A percentile compares a stretch with the other conserved stretches of the same genome.
phyloP scores from a whole-genome alignment of 805 yeast genomes.

The Metschnikowia continentalis region DNA sequence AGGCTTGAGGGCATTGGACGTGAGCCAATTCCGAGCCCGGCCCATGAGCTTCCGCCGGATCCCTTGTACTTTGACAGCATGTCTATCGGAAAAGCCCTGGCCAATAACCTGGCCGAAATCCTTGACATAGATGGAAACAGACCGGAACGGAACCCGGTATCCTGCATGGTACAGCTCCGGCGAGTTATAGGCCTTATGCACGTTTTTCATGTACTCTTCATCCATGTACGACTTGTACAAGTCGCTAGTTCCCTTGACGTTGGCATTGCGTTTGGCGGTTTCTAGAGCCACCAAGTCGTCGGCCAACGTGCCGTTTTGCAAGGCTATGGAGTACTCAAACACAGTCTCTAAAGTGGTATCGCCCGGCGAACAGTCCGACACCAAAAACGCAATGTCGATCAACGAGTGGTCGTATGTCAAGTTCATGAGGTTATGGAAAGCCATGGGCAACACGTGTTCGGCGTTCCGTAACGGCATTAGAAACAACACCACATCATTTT shows the following conservation, averaged over 20 bases:
- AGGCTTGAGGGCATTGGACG: constrained; percentile 69
- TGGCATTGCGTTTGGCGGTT: constrained; percentile 25
- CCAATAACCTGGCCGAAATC: constrained; percentile 84
- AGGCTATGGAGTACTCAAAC: constrained; percentile 57
- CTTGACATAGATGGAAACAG: constrained; percentile 73
- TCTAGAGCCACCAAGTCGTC: constrained; percentile 44
- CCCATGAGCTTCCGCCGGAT: constrained; percentile 82
- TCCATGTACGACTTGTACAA: constrained; percentile 71
- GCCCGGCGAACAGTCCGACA: constrained; percentile 69
- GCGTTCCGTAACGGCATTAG: constrained; percentile 80
- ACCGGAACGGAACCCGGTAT: constrained; percentile 67
- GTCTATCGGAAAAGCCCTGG: constrained; percentile 79
- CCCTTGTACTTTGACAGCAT: constrained; percentile 82
- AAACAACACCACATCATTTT: constrained; percentile 56
- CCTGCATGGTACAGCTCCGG: constrained; percentile 55
- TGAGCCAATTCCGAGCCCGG: constrained; percentile 80
- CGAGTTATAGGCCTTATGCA: constrained; percentile 55
- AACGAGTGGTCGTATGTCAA: constrained; percentile 77
- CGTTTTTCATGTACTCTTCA: constrained; percentile 50
- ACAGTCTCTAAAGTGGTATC: constrained; percentile 66
- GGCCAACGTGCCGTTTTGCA: constrained; percentile 67
- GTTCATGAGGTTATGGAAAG: constrained; percentile 82
- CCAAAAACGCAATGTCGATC: constrained; percentile 76
- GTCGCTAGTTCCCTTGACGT: constrained; percentile 53
- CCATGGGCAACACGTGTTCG: constrained; percentile 68